Conservation (phyloP, 345 rosid genomes). For the Reutealis trisperma region DNA sequence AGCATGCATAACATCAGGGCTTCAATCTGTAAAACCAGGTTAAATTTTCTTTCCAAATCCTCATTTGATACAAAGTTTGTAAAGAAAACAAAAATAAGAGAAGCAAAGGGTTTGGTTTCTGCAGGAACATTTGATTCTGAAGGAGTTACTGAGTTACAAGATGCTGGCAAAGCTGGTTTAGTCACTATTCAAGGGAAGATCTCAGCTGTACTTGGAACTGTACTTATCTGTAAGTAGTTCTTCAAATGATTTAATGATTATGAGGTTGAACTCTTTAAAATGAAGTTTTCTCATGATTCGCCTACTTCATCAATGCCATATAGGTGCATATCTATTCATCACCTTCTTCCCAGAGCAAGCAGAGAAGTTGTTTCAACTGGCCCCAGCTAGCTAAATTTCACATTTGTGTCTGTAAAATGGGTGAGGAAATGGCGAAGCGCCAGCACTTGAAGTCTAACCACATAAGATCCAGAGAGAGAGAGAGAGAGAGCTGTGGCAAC, state of each 20-base stretch:
- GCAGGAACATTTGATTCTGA: slow-evolving; percentile 78
- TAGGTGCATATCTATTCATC: slow-evolving; percentile 91
- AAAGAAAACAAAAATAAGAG: neutral
- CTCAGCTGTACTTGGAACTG: slow-evolving; percentile 90
- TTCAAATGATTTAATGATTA: neutral
- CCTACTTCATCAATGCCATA: neutral
- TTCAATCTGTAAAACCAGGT: slow-evolving; percentile 89
- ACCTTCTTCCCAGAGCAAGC: slow-evolving; percentile 92
- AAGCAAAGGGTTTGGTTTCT: neutral
- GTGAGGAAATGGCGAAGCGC: neutral
- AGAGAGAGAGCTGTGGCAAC: neutral
- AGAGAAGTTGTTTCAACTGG: slow-evolving; percentile 59
- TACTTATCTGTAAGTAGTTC: slow-evolving; percentile 85
- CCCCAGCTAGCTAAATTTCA: slow-evolving; percentile 47
- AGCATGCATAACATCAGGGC: slow-evolving; percentile 86
- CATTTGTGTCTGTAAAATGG: slow-evolving; percentile 12
- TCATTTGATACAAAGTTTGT: neutral
- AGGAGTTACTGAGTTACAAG: slow-evolving; percentile 66
- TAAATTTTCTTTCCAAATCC: neutral
- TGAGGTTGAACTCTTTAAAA: neutral
- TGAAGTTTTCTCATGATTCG: no score
- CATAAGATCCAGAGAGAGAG: no score
- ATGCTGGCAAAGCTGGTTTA: slow-evolving; percentile 94
- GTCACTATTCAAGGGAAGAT: slow-evolving; percentile 85
- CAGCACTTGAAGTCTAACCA: neutral